Percentiles rank a stretch among this genome's conserved stretches.
These are phyloP conservation scores for Neurospora africana DNA, from an alignment of 495 filamentous ascomycete species.

Conservation along the genomic window DNA sequence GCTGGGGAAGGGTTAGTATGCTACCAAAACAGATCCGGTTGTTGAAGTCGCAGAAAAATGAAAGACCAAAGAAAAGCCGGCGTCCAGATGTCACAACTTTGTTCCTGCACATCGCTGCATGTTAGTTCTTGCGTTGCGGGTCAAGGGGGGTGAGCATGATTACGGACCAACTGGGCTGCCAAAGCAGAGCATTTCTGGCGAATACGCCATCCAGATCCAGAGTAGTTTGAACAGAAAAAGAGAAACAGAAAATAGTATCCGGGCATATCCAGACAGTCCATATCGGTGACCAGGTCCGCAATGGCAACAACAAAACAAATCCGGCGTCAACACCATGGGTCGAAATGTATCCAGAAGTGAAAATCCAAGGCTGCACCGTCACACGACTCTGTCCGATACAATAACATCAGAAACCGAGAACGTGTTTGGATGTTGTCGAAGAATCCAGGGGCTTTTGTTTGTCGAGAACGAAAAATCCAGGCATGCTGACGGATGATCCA, in stretches of 20 bases:
- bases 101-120: constrained; percentile 29
- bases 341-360: neutral
- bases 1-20: constrained; percentile 42
- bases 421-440: neutral
- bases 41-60: constrained; percentile 10
- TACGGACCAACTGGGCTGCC: constrained; percentile 9
- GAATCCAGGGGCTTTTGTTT: neutral
- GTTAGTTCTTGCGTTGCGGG: constrained; percentile 12
- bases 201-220: constrained; percentile 2
- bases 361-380: neutral
- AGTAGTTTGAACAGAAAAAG: constrained; percentile 1
- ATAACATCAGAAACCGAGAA: neutral
- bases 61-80: constrained; percentile 25
- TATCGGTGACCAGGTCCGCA: neutral
- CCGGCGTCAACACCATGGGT: neutral
- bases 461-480: neutral
- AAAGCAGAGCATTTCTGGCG: constrained; percentile 8
- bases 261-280: constrained; percentile 11
- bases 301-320: neutral
- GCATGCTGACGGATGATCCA: neutral
- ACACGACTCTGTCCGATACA: neutral
- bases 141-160: neutral
- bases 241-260: constrained; percentile 23
- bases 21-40: constrained; percentile 28
- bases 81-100: constrained; percentile 38